Evolutionary conservation across 1,284 basidiomycete genomes (phyloP).

Genomic region (Sphaerobolus stellatus): DNA sequence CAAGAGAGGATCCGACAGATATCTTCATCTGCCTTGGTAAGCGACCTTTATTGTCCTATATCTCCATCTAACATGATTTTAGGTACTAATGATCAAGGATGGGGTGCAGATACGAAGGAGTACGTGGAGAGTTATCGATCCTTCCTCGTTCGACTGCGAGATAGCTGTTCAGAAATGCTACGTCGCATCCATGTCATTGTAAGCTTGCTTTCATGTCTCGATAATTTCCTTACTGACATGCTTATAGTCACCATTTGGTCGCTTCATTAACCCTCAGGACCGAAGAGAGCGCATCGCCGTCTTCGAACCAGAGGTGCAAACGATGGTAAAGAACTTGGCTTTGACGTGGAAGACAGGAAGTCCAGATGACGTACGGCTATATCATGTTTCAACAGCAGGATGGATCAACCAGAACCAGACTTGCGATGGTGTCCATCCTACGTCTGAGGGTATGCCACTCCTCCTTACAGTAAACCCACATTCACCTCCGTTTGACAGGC

Average conservation of each 20-base stretch:
- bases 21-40: conserved; percentile 7
- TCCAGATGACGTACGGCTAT: not conserved
- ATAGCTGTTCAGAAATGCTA: conserved; percentile 3
- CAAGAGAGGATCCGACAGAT: conserved; percentile 2
- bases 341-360: not conserved
- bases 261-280: not conserved
- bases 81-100: conserved; percentile 5
- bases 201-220: not conserved
- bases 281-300: not conserved
- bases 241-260: conserved; percentile 2
- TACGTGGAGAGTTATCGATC: not conserved
- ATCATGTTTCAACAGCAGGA: not conserved
- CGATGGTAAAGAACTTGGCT: conserved; percentile 1
- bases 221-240: not conserved
- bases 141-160: conserved; percentile 6
- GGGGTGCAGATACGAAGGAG: not conserved
- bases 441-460: not conserved
- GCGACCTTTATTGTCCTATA: not conserved
- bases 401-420: conserved; percentile 4
- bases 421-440: conserved; percentile 8
- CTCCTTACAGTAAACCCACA: not conserved
- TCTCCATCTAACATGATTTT: not conserved
- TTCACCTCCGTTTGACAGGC: not conserved
- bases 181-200: conserved; percentile 6
- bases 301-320: conserved; percentile 1